These are phyloP conservation scores for Hemisphaericaspora lyxosophila DNA, from an alignment of 1,139 yeast species.

Conservation along the genomic window DNA sequence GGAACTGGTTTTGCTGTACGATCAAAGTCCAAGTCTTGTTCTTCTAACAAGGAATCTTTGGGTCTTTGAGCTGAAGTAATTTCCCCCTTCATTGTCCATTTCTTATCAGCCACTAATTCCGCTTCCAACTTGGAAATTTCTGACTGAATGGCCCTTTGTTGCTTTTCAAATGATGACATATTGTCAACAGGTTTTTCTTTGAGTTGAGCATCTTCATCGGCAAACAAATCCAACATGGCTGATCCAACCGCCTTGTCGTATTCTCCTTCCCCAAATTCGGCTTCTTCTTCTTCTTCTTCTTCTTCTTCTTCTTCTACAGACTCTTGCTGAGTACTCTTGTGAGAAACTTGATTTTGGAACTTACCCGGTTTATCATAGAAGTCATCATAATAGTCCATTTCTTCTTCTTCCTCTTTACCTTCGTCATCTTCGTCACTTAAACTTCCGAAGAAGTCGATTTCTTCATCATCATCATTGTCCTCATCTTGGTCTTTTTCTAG, in stretches of 20 bases:
- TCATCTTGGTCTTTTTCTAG: slow-evolving; percentile 52
- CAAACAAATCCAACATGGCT: slow-evolving; percentile 61
- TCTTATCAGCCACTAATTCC: slow-evolving; percentile 86
- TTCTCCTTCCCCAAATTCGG: slow-evolving; percentile 44
- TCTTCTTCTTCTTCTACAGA: slow-evolving; percentile 26
- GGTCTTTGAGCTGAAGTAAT: slow-evolving; percentile 81
- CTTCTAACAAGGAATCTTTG: slow-evolving; percentile 65
- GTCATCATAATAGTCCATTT: slow-evolving; percentile 70
- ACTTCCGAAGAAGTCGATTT: slow-evolving; percentile 61
- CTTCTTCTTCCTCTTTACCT: slow-evolving; percentile 57
- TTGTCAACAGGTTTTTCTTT: slow-evolving; percentile 19
- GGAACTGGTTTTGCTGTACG: slow-evolving; percentile 67
- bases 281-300: slow-evolving; percentile 34
- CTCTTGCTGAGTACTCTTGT: slow-evolving; percentile 17
- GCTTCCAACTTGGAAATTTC: slow-evolving; percentile 80
- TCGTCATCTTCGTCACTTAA: slow-evolving; percentile 58
- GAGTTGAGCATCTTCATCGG: slow-evolving; percentile 44
- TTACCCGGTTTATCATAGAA: slow-evolving; percentile 60
- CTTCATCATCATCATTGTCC: slow-evolving; percentile 44
- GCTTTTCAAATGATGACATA: slow-evolving; percentile 79
- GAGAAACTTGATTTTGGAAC: slow-evolving; percentile 10
- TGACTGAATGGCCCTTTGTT: slow-evolving; percentile 70
- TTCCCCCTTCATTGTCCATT: slow-evolving; percentile 95
- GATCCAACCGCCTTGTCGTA: slow-evolving; percentile 56
- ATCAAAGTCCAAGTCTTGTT: slow-evolving; percentile 45